phyloP scores from a whole-genome alignment of 2,329 filamentous ascomycete species.

The Thelonectria rubi region DNA sequence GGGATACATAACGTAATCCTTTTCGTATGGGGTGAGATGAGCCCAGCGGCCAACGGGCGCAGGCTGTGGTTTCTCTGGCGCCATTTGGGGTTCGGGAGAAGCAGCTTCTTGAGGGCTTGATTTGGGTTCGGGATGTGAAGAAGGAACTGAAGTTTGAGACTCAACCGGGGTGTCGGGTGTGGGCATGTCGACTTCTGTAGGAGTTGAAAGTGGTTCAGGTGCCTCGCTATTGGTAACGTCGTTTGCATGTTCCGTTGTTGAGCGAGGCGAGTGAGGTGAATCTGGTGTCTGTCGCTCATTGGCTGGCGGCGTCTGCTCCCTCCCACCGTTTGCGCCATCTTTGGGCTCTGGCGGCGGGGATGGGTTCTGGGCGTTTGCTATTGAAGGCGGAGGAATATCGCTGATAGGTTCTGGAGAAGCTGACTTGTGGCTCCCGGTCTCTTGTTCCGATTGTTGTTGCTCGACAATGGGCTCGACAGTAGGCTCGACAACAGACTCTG shows the following conservation, averaged over 20 bases:
- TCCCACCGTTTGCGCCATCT: constrained; percentile 16
- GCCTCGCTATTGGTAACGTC: constrained; percentile 21
- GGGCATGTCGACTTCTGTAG: constrained; percentile 30
- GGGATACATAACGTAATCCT: constrained; percentile 51
- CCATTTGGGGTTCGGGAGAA: constrained; percentile 14
- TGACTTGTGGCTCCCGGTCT: background rate
- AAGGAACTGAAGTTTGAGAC: constrained; percentile 28
- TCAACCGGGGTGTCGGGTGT: constrained; percentile 31
- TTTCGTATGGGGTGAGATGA: constrained; percentile 52
- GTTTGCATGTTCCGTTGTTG: background rate
- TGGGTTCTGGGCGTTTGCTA: constrained; percentile 8
- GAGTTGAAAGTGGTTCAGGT: constrained; percentile 28
- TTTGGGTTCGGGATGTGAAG: constrained; percentile 35
- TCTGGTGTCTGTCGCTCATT: constrained; percentile 18
- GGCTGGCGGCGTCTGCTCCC: constrained; percentile 1
- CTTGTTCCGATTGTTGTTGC: background rate
- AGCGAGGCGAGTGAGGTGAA: constrained; percentile 24
- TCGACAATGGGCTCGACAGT: constrained; percentile 15
- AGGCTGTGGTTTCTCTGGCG: constrained; percentile 41
- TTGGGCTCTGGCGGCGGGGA: constrained; percentile 8
- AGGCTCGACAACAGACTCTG: background rate
- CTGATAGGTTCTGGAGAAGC: constrained; percentile 14
- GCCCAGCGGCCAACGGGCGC: constrained; percentile 48
- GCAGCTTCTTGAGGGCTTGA: constrained; percentile 34
- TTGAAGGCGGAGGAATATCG: constrained; percentile 8